Evolutionary conservation across 306 rosid genomes (phyloP).

Genomic region (Fragaria nilgerrensis): DNA sequence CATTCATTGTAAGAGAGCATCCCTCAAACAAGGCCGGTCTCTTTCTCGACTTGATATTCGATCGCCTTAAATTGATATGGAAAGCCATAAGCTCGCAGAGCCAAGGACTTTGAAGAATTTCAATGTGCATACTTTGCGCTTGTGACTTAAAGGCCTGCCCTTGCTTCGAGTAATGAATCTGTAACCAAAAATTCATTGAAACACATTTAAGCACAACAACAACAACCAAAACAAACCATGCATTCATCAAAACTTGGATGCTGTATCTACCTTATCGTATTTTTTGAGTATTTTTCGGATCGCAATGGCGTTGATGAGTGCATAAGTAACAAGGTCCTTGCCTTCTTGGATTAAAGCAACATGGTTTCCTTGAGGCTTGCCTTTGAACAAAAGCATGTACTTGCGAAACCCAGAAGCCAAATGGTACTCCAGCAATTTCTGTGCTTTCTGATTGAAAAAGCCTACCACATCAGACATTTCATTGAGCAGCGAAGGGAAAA

Average conservation of each 20-base stretch:
- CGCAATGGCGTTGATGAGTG: slow-evolving; percentile 78
- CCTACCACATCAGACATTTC: slow-evolving; percentile 88
- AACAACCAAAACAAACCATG: background rate
- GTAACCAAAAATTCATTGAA: slow-evolving; percentile 19
- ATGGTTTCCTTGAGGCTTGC: slow-evolving; percentile 46
- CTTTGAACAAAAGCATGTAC: slow-evolving; percentile 67
- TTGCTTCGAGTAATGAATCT: slow-evolving; percentile 94
- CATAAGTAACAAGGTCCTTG: slow-evolving; percentile 80
- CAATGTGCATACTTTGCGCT: slow-evolving; percentile 75
- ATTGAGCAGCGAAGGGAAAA: slow-evolving; percentile 84
- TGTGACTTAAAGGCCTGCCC: slow-evolving; percentile 87
- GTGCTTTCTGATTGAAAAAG: slow-evolving; percentile 78
- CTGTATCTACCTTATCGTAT: slow-evolving; percentile 72
- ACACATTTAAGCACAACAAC: background rate
- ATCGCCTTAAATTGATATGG: slow-evolving; percentile 80
- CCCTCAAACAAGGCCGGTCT: slow-evolving; percentile 56
- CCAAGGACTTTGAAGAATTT: slow-evolving; percentile 97
- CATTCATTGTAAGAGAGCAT: slow-evolving; percentile 57
- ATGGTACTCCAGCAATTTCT: slow-evolving; percentile 70
- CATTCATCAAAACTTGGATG: slow-evolving; percentile 7
- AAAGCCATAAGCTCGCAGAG: slow-evolving; percentile 92
- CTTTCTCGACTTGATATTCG: slow-evolving; percentile 38
- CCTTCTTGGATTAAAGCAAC: slow-evolving; percentile 66
- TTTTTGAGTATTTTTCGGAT: slow-evolving; percentile 83
- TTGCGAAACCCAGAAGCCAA: slow-evolving; percentile 81